Conservation (phyloP, 139 green algal genomes). For the Chlorella sp. region DNA sequence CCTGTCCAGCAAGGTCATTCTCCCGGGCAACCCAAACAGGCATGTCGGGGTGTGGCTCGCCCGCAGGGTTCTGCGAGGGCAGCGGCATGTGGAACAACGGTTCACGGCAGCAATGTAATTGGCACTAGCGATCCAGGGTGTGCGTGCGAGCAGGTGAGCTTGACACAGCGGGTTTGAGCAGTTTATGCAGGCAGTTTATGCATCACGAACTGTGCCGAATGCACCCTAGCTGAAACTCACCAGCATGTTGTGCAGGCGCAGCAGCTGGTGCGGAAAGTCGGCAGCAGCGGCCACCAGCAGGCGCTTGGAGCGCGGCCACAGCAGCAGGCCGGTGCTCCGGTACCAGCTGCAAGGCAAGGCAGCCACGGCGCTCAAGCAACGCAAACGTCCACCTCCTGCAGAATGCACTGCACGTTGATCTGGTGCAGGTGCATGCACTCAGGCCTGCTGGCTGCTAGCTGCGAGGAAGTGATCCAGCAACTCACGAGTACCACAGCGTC, state of each 20-base stretch:
- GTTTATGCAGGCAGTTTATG: background rate
- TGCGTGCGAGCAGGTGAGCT: background rate
- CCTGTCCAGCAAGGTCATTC: background rate
- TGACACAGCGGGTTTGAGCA: too few relatives aligned
- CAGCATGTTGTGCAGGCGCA: conserved; percentile 7
- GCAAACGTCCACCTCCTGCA: too few relatives aligned
- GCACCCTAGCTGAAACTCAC: background rate
- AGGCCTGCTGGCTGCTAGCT: too few relatives aligned
- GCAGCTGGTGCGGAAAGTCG: background rate
- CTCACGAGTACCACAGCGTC: too few relatives aligned
- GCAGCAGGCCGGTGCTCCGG: background rate
- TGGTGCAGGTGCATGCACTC: too few relatives aligned
- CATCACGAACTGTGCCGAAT: background rate
- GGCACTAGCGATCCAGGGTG: too few relatives aligned
- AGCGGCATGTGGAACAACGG: too few relatives aligned
- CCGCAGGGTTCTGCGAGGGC: background rate
- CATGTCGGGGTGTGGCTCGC: background rate
- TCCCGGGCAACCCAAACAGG: background rate
- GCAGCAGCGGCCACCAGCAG: background rate
- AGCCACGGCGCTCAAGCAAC: too few relatives aligned
- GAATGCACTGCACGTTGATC: too few relatives aligned
- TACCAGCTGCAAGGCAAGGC: conserved; percentile 5
- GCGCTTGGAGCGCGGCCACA: background rate
- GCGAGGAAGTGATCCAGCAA: too few relatives aligned
- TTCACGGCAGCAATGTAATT: too few relatives aligned